Conservation (phyloP, 192 early-diverging fungal species). For the Nowakowskiella sp. region DNA sequence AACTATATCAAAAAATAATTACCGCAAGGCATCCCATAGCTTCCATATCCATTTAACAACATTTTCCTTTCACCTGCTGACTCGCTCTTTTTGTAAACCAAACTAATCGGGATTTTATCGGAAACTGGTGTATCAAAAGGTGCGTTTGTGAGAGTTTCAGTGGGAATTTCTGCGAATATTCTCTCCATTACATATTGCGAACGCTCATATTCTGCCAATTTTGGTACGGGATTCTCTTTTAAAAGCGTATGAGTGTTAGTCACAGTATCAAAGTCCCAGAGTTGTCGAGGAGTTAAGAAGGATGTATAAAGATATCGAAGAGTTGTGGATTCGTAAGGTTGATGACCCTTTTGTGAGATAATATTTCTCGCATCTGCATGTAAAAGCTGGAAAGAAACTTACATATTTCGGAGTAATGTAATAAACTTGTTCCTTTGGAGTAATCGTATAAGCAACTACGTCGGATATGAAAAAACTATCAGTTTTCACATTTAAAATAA, state of each 20-base stretch:
- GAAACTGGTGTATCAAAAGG: slow-evolving; percentile 35
- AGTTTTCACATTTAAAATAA: no score
- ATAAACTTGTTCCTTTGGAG: no score
- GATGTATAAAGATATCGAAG: slow-evolving; percentile 29
- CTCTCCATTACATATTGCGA: slow-evolving; percentile 23
- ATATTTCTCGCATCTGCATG: no score
- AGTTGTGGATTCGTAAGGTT: slow-evolving; percentile 21
- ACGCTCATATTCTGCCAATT: slow-evolving; percentile 18
- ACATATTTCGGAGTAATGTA: no score
- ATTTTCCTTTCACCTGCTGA: no score
- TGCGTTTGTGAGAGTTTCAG: slow-evolving; percentile 14
- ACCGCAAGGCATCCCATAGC: no score
- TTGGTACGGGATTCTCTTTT: no score
- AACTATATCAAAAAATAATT: no score
- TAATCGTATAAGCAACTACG: no score
- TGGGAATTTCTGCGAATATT: slow-evolving; percentile 24
- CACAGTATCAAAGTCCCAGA: slow-evolving; percentile 21
- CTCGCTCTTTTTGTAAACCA: slow-evolving; percentile 35
- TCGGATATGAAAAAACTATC: no score
- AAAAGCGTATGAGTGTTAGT: slow-evolving; percentile 12
- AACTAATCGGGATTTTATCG: slow-evolving; percentile 31
- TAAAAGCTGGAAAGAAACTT: no score
- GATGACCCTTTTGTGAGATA: not conserved
- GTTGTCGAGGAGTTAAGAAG: slow-evolving; percentile 20
- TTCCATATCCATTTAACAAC: slow-evolving; percentile 24